These are phyloP conservation scores for Nigrospora osmanthi DNA, from an alignment of 2,329 filamentous ascomycete species.

Conservation along the genomic window DNA sequence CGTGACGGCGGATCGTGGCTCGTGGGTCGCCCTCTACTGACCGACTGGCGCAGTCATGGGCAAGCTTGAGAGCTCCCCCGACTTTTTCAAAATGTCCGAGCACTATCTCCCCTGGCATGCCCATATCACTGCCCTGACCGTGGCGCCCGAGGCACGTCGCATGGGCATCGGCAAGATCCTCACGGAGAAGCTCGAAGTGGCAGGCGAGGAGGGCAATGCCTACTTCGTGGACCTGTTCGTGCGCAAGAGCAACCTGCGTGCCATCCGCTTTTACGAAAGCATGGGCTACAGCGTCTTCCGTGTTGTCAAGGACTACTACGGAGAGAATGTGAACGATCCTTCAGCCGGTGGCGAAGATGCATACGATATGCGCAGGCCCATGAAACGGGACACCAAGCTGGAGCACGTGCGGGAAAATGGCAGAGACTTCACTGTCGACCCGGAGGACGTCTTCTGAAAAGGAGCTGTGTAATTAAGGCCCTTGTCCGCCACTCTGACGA, in stretches of 20 bases:
- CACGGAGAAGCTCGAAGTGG: constrained; percentile 72
- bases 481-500: too few species aligned
- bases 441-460: constrained; percentile 78
- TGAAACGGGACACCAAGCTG: constrained; percentile 68
- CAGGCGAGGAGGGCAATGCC: constrained; percentile 71
- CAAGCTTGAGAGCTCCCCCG: constrained; percentile 83
- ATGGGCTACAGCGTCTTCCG: constrained; percentile 91
- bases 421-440: constrained; percentile 67
- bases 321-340: constrained; percentile 65
- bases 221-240: constrained; percentile 98
- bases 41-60: constrained; percentile 68
- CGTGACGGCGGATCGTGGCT: neutral
- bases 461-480: neutral
- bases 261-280: constrained; percentile 80
- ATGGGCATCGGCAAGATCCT: constrained; percentile 81
- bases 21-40: constrained; percentile 1
- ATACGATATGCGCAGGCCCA: constrained; percentile 92
- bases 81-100: constrained; percentile 64
- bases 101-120: constrained; percentile 99
- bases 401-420: constrained; percentile 77
- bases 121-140: constrained; percentile 92
- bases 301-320: constrained; percentile 86
- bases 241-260: constrained; percentile 76
- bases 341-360: constrained; percentile 70
- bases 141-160: constrained; percentile 77